These are phyloP conservation scores for Domatiomyces globalis DNA, from an alignment of 2,329 filamentous ascomycete genomes.

Conservation along the genomic window DNA sequence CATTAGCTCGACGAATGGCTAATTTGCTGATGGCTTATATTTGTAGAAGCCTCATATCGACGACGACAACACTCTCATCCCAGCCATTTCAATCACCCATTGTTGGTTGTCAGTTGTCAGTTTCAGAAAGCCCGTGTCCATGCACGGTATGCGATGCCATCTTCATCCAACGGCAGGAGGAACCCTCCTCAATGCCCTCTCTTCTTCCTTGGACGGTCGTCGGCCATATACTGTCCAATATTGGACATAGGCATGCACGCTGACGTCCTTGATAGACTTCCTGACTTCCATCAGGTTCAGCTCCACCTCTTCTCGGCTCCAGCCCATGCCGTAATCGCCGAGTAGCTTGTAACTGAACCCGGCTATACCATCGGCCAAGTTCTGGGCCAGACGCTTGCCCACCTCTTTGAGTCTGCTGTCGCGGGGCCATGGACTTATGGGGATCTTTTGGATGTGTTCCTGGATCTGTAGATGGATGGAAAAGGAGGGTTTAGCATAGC, in stretches of 20 bases:
- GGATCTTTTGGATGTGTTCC: conserved; percentile 39
- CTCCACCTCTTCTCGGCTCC: conserved; percentile 33
- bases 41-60: background rate
- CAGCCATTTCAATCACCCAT: background rate
- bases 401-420: conserved; percentile 34
- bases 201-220: conserved; percentile 16
- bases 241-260: conserved; percentile 29
- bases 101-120: background rate
- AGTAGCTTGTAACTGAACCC: conserved; percentile 33
- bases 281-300: conserved; percentile 32
- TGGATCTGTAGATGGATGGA: conserved; percentile 24
- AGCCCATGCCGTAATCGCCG: conserved; percentile 24
- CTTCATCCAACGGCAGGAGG: background rate
- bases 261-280: conserved; percentile 27
- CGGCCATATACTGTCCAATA: conserved; percentile 26
- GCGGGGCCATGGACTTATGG: conserved; percentile 38
- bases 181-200: conserved; percentile 3
- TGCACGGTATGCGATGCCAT: background rate
- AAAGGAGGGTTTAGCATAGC: background rate
- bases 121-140: background rate
- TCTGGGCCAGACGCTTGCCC: conserved; percentile 36
- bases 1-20: background rate
- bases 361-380: conserved; percentile 31
- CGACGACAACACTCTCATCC: background rate
- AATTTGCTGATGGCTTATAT: background rate